Evolutionary conservation across 2,329 filamentous ascomycete species (phyloP).

Genomic region (Metarhizium album): DNA sequence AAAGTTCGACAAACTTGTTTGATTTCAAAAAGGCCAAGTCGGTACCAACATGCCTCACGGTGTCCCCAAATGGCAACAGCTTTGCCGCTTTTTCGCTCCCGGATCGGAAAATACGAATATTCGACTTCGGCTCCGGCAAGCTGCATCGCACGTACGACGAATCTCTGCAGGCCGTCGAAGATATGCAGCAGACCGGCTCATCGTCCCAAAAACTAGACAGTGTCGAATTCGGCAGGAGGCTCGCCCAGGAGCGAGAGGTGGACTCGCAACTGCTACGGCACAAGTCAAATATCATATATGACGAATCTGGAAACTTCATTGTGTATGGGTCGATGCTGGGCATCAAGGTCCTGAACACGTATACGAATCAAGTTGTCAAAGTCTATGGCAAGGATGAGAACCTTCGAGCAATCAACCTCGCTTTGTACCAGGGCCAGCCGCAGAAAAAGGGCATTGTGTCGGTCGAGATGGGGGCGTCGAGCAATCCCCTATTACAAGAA

Average conservation of each 20-base stretch:
- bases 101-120: slow-evolving; percentile 84
- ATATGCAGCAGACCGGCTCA: slow-evolving; percentile 93
- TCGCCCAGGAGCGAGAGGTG: slow-evolving; percentile 79
- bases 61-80: slow-evolving; percentile 77
- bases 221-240: slow-evolving; percentile 80
- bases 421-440: slow-evolving; percentile 88
- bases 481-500: slow-evolving; percentile 85
- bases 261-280: slow-evolving; percentile 57
- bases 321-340: slow-evolving; percentile 88
- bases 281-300: slow-evolving; percentile 81
- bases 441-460: slow-evolving; percentile 91
- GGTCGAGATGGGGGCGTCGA: slow-evolving; percentile 92
- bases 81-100: slow-evolving; percentile 88
- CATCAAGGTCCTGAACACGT: slow-evolving; percentile 90
- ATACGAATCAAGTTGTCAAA: slow-evolving; percentile 85
- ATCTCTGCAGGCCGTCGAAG: slow-evolving; percentile 75
- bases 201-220: slow-evolving; percentile 72
- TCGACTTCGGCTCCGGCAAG: slow-evolving; percentile 84
- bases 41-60: slow-evolving; percentile 65
- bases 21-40: slow-evolving; percentile 96
- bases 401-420: slow-evolving; percentile 71
- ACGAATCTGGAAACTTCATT: slow-evolving; percentile 92
- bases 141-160: slow-evolving; percentile 91
- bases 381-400: slow-evolving; percentile 85
- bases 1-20: slow-evolving; percentile 88